These are phyloP conservation scores for Eruca vesicaria DNA, from an alignment of 441 rosid genomes.

Conservation along the genomic window DNA sequence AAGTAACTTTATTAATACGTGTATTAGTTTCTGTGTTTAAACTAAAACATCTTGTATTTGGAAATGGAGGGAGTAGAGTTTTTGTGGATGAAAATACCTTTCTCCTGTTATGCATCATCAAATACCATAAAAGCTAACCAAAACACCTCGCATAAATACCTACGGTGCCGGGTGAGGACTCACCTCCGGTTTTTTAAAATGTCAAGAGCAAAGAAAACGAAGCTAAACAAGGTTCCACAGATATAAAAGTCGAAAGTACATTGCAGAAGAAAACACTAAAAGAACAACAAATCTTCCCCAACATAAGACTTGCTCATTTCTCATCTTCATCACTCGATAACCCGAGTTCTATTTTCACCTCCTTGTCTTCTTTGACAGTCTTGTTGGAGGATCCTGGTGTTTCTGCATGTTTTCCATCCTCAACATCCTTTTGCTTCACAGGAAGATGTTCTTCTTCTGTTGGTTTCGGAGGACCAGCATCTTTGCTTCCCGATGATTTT, in stretches of 20 bases:
- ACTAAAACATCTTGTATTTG: no score
- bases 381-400: conserved; percentile 12
- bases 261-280: conserved; percentile 6
- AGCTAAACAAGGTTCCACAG: background rate
- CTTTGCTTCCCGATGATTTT: conserved; percentile 33
- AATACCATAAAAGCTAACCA: background rate
- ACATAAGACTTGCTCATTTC: conserved; percentile 18
- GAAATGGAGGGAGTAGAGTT: no score
- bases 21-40: no score
- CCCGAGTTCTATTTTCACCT: conserved; percentile 33
- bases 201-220: background rate
- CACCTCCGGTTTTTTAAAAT: background rate
- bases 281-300: conserved; percentile 1
- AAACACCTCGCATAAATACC: background rate
- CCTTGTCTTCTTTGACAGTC: conserved; percentile 18
- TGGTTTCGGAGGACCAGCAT: conserved; percentile 19
- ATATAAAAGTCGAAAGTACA: background rate
- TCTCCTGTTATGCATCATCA: no score
- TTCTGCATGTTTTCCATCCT: background rate
- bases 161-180: background rate
- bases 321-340: conserved; percentile 37
- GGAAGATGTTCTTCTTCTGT: background rate
- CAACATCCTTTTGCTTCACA: conserved; percentile 3
- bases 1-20: no score
- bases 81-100: no score